phyloP scores from a whole-genome alignment of 495 filamentous ascomycete genomes.

The Beverwykella pulmonaria region DNA sequence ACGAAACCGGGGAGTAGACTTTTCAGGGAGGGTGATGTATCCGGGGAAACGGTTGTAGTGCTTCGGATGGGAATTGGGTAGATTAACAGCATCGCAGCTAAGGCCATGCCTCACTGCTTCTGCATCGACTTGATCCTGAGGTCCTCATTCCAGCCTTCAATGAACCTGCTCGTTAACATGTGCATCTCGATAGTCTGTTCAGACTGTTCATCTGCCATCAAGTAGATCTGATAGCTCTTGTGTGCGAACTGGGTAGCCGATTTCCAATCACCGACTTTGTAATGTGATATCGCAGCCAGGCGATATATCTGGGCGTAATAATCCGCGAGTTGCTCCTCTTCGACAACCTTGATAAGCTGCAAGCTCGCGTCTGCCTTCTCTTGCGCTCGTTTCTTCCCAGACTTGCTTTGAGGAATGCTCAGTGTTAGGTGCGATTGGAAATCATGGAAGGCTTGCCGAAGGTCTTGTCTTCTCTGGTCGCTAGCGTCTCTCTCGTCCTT shows the following conservation, averaged over 20 bases:
- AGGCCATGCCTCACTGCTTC: neutral
- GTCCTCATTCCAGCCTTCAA: slow-evolving; percentile 12
- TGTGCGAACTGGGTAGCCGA: slow-evolving; percentile 15
- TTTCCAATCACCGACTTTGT: slow-evolving; percentile 15
- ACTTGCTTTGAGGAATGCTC: neutral
- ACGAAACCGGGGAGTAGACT: neutral
- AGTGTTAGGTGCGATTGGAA: slow-evolving; percentile 9
- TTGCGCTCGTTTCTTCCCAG: slow-evolving; percentile 15
- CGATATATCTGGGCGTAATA: slow-evolving; percentile 30
- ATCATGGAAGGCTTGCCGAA: slow-evolving; percentile 9
- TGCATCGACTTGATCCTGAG: slow-evolving; percentile 14
- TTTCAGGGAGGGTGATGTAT: neutral
- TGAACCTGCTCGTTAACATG: slow-evolving; percentile 13
- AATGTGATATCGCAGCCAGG: slow-evolving; percentile 20
- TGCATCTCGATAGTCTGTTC: slow-evolving; percentile 20
- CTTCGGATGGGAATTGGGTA: neutral
- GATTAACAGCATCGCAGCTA: neutral
- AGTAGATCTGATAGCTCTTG: slow-evolving; percentile 9
- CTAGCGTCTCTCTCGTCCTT: slow-evolving; percentile 1
- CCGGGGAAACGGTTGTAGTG: neutral
- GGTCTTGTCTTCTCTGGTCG: slow-evolving; percentile 19
- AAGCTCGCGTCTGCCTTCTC: slow-evolving; percentile 6
- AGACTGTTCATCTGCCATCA: slow-evolving; percentile 19
- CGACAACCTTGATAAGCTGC: slow-evolving; percentile 14
- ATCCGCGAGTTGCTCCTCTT: slow-evolving; percentile 30